Base-by-base conservation (phyloP, 768 basidiomycete genomes). In the Pholiota conissans region DNA sequence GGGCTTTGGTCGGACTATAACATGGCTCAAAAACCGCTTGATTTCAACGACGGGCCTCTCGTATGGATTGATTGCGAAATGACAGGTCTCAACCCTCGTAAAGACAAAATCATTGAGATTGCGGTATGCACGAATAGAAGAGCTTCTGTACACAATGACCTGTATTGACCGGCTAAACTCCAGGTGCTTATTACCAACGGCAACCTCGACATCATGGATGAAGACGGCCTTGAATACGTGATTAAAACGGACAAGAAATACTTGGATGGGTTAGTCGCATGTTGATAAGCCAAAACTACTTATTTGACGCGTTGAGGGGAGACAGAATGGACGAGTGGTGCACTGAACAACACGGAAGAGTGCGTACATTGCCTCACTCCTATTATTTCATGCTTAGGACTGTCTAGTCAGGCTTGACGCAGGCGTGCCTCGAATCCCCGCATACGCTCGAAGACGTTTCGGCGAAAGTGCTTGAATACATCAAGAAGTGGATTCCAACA, bases 11-110 rank as follows among this genome's bases (percentile, higher is more conserved):
- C n/a, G n/a, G n/a, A 8, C 26, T 10, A n/a, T 11, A 30, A 39
- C 14, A 39, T 39, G 22, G 42, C 45, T 24, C 13, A 40, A 34
- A 54, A 54, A 59, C 61, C 64, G 28, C 61, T 71, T 28, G 69
- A 75, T 56, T 82, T 78, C 52, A 61, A 70, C n/a, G 82, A 81
- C 30, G 86, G 87, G 0, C 89, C 90, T 9, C 71, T 92, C 55
- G 86, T 92, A 6, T 89, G 91, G 92, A 80, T 93, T 50, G 91
- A 94, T 69, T 91, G 90, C 63, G 91, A 94, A 73, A 94, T 93
- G 82, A 93, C 91, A 2, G 91, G 91, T 3, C 77, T 94, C 35
- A 72, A 89, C 65, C 79, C 79, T 3, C 76, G 79, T 48, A 85
- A 72, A 37, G 89, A 93, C 71, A 85, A 81, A 61, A 82, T 93